Conservation (phyloP, 306 rosid species). For the Cicer arietinum region DNA sequence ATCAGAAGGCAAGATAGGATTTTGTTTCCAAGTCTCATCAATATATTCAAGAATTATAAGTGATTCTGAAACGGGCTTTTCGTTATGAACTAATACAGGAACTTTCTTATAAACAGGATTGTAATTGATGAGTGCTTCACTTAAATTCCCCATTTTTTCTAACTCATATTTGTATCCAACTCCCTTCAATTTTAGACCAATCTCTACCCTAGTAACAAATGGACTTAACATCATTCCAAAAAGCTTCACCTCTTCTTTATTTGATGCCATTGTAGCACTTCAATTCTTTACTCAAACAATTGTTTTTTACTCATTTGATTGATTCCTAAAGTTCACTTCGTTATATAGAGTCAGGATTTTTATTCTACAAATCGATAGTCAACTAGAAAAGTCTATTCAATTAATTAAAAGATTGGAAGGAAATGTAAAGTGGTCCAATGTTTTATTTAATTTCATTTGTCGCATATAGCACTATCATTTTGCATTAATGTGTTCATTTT, state of each 20-base stretch:
- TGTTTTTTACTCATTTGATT: background rate
- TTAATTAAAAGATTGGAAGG: background rate
- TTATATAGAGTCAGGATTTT: background rate
- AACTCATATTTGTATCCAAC: background rate
- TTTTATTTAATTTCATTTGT: background rate
- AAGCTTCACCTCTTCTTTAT: background rate
- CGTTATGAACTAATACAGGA: slow-evolving; percentile 61
- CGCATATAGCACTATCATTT: too few species aligned
- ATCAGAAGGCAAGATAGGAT: slow-evolving; percentile 51
- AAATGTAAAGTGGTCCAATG: too few species aligned
- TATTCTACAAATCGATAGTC: background rate
- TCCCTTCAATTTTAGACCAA: slow-evolving; percentile 6
- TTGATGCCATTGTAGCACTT: background rate
- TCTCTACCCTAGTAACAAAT: background rate
- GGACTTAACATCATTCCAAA: background rate
- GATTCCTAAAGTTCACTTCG: background rate
- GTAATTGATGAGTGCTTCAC: slow-evolving; percentile 33
- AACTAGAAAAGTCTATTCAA: background rate
- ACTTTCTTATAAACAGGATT: slow-evolving; percentile 66
- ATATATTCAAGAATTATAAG: slow-evolving; percentile 61
- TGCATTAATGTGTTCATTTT: too few species aligned
- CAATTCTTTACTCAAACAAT: background rate
- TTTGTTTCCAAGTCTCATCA: slow-evolving; percentile 57
- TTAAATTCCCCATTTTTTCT: background rate
- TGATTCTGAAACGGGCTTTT: slow-evolving; percentile 62